Conservation (phyloP, 2,329 filamentous ascomycete species). For the Mycosphaerella sp. region DNA sequence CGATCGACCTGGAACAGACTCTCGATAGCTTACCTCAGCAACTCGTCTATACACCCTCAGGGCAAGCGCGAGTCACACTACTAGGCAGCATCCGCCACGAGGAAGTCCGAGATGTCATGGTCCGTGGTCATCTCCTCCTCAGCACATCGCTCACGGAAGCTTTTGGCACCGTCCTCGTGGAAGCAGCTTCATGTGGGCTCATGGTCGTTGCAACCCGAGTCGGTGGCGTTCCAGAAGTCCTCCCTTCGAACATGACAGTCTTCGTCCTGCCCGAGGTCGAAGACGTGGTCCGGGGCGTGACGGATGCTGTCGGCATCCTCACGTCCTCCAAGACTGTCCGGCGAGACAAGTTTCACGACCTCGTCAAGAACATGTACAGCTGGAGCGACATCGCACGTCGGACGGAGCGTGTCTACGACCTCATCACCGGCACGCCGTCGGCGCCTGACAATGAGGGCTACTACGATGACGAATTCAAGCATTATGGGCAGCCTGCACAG, state of each 20-base stretch:
- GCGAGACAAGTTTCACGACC: conserved; percentile 90
- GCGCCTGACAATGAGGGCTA: conserved; percentile 64
- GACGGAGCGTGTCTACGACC: conserved; percentile 91
- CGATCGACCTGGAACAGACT: conserved; percentile 97
- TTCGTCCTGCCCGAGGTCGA: conserved; percentile 97
- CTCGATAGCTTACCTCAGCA: conserved; percentile 54
- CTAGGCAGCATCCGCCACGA: conserved; percentile 90
- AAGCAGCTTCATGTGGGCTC: conserved; percentile 89
- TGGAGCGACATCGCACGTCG: conserved; percentile 94
- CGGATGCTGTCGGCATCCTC: conserved; percentile 78
- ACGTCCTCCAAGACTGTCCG: conserved; percentile 61
- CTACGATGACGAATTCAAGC: conserved; percentile 63
- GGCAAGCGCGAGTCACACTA: conserved; percentile 90
- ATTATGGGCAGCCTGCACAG: conserved; percentile 48
- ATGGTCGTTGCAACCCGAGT: conserved; percentile 97
- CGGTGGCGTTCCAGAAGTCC: conserved; percentile 91
- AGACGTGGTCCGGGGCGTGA: conserved; percentile 83
- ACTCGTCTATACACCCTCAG: conserved; percentile 38
- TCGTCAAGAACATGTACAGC: conserved; percentile 97
- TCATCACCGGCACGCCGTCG: conserved; percentile 77
- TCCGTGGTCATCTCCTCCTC: conserved; percentile 90
- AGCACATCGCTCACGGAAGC: conserved; percentile 94
- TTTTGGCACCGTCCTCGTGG: conserved; percentile 95
- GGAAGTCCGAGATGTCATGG: conserved; percentile 95
- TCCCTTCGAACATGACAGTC: conserved; percentile 93